phyloP scores from a whole-genome alignment of 192 early-diverging fungal species.

The Funneliformis mosseae region DNA sequence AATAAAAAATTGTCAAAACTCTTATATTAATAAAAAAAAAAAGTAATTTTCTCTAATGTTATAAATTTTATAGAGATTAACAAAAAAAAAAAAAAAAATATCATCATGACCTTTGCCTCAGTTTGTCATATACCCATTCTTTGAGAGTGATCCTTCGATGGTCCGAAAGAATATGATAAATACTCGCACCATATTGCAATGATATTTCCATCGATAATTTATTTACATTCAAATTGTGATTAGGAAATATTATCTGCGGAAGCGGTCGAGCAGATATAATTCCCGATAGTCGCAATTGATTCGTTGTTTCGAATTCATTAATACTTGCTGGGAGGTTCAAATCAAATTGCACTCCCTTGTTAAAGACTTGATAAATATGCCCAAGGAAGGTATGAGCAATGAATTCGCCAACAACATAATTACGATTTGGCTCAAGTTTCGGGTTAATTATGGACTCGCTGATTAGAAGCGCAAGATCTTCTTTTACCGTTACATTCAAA shows the following conservation, averaged over 20 bases:
- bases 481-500: conserved; percentile 1
- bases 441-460: not conserved
- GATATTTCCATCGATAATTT: conserved; percentile 9
- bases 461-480: not conserved
- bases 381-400: conserved; percentile 7
- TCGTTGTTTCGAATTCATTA: not conserved
- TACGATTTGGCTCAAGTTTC: not conserved
- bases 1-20: too few relatives aligned
- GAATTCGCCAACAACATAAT: conserved; percentile 14
- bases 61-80: too few relatives aligned
- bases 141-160: not conserved
- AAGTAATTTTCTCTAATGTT: too few relatives aligned
- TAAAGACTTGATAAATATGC: conserved; percentile 13
- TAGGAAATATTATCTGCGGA: not conserved
- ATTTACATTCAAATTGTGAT: not conserved
- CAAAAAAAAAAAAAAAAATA: too few relatives aligned
- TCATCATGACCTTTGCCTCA: too few relatives aligned
- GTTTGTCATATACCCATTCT: not conserved
- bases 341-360: not conserved
- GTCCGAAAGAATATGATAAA: not conserved
- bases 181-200: not conserved
- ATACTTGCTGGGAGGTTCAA: not conserved
- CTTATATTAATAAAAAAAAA: too few relatives aligned
- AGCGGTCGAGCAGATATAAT: not conserved
- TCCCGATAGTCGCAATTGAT: not conserved